Conservation (phyloP, 495 filamentous ascomycete genomes). For the Venustampulla echinocandica region DNA sequence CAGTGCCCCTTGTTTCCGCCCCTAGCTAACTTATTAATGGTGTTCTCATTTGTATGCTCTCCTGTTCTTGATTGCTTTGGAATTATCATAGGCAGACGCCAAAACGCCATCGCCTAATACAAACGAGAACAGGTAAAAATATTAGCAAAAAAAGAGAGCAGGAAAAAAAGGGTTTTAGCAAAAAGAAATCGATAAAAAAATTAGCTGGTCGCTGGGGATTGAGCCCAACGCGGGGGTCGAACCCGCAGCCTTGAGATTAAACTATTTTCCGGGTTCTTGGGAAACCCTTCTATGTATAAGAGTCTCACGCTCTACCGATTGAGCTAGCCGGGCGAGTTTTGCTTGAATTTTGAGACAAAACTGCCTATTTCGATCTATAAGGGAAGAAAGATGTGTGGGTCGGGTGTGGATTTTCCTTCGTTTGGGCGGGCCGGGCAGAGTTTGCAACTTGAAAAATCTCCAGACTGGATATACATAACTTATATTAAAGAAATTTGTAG, state of each 20-base stretch:
- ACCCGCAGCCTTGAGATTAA: constrained; percentile 51
- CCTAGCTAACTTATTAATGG: no score
- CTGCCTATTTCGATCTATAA: neutral
- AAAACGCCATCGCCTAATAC: no score
- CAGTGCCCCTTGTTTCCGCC: no score
- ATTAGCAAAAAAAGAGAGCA: no score
- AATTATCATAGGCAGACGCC: no score
- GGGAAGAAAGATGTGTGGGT: neutral
- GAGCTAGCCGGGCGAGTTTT: constrained; percentile 30
- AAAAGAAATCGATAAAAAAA: no score
- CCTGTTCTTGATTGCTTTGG: no score
- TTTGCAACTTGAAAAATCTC: neutral
- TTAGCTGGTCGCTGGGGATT: constrained; percentile 9
- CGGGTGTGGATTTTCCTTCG: neutral
- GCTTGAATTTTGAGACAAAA: neutral
- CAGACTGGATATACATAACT: neutral
- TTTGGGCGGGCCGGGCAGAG: neutral
- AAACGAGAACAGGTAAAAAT: no score
- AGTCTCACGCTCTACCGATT: constrained; percentile 52
- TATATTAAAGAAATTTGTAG: neutral
- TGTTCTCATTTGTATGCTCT: no score
- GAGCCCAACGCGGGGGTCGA: constrained; percentile 48
- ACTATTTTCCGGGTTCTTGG: no score
- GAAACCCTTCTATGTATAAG: constrained; percentile 36
- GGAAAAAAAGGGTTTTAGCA: no score